These are phyloP conservation scores for Erodium maritimum DNA, from an alignment of 345 rosid species.

Conservation along the genomic window DNA sequence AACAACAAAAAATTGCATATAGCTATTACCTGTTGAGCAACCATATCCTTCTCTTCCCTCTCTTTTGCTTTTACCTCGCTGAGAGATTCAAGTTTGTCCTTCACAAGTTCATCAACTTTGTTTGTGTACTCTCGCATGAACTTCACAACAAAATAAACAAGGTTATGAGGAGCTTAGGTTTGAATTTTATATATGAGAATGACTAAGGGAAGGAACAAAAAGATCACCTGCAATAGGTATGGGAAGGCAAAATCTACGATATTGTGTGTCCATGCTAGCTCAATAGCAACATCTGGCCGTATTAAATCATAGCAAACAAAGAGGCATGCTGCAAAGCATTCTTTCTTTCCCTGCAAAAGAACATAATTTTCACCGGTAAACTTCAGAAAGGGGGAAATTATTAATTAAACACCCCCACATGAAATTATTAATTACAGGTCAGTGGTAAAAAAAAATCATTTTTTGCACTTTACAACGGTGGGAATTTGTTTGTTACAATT, in stretches of 20 bases:
- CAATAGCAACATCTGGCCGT: slow-evolving; percentile 72
- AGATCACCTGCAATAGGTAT: slow-evolving; percentile 55
- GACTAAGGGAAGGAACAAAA: not conserved
- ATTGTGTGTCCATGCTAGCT: slow-evolving; percentile 82
- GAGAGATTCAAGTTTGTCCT: slow-evolving; percentile 61
- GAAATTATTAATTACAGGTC: too few species aligned
- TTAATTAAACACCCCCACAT: too few species aligned
- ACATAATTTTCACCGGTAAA: not conserved
- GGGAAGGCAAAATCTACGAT: slow-evolving; percentile 89
- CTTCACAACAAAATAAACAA: slow-evolving; percentile 17
- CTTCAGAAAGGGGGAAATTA: too few species aligned
- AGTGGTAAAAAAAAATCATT: too few species aligned
- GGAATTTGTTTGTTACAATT: too few species aligned
- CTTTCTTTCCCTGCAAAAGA: slow-evolving; percentile 64
- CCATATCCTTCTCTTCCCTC: slow-evolving; percentile 66
- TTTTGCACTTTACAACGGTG: too few species aligned
- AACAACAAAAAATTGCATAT: too few species aligned
- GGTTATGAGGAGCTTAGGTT: not conserved
- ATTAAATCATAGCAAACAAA: slow-evolving; percentile 87
- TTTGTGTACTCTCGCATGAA: slow-evolving; percentile 71
- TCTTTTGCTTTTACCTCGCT: slow-evolving; percentile 57
- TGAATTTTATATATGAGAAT: not conserved
- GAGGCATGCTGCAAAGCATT: slow-evolving; percentile 86
- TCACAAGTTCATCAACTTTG: slow-evolving; percentile 72
- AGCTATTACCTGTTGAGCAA: slow-evolving; percentile 76